Base-by-base conservation (phyloP, 257 asterid species). In the Ilex aquifolium region DNA sequence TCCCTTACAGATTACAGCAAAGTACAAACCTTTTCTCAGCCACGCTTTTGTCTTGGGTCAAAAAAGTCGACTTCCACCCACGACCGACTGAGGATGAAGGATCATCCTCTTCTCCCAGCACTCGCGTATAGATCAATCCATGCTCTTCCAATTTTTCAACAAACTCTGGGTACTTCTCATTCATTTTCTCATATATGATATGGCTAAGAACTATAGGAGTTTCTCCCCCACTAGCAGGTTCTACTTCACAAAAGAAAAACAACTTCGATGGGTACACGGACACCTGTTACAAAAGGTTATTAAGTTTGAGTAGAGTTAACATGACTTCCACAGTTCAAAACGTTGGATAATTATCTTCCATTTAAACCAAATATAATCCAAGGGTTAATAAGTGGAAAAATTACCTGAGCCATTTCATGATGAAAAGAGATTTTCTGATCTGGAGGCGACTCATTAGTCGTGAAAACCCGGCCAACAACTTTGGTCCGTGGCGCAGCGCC, bases 361-460 rank as follows among this genome's bases (percentile, higher is more conserved):
- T 1, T 2, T 7, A 36, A 36, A 36, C 42, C 42, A 36, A 36
- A 36, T 36, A 36, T 36, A 7, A 36, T 36, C 42, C 2, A 36
- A 36, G 5, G 5, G 27, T 21, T 36, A 36, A 36, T 36, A 36
- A 36, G 7, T 36, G 42, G 42, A 36, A 36, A 6, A 30, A 6
- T 39, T 10, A 87, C 95, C 85, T 87, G 95, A 63, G 95, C 88
- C 95, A 87, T 81, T 66, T 90, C 97, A 39, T 87, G 95, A 73
- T 90, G 95, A 52, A 85, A 90, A 3, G 83, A 88, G 63, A 91
- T 86, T 67, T 88, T 88, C 69, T 85, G 82, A 75, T 88, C 92
- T 31, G 96, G 96, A 3, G 98, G 96, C 56, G 96, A 84, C 59
- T 91, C 95, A 31, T 91, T 91, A 54, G 98, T 87, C 0, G 95